phyloP scores from a whole-genome alignment of 2,329 filamentous ascomycete genomes.

The Lomentospora prolificans region DNA sequence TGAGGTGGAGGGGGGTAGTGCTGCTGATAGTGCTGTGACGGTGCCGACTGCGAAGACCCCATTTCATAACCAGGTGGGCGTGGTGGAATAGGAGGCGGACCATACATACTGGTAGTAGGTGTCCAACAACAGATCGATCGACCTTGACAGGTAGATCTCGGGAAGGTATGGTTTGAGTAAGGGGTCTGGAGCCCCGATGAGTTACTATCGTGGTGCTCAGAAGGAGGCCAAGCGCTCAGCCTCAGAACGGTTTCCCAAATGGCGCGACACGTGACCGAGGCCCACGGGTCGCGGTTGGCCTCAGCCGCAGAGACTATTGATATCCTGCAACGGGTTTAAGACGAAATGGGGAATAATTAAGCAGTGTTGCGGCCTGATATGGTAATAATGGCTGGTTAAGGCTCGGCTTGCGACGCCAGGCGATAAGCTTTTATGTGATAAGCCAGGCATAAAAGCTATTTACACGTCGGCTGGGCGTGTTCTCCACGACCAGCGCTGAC shows the following conservation, averaged over 20 bases:
- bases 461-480: no score
- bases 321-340: not conserved
- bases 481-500: no score
- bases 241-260: not conserved
- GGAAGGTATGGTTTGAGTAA: not conserved
- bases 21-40: conserved; percentile 1
- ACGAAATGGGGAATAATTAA: not conserved
- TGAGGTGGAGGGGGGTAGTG: not conserved
- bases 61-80: conserved; percentile 6
- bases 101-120: no score
- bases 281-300: no score
- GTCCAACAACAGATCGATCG: no score
- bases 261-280: no score
- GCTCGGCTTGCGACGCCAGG: no score
- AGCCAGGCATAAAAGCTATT: no score
- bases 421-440: no score
- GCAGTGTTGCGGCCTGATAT: no score
- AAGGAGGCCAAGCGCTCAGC: not conserved
- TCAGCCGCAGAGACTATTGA: not conserved
- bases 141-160: not conserved
- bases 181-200: not conserved
- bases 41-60: not conserved
- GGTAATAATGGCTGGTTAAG: no score
- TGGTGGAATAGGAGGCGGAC: conserved; percentile 5
- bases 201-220: no score